Evolutionary conservation across 2,329 filamentous ascomycete genomes (phyloP), one percentile per base, ranked within the genome.

Genomic region (Alternaria alternata): DNA sequence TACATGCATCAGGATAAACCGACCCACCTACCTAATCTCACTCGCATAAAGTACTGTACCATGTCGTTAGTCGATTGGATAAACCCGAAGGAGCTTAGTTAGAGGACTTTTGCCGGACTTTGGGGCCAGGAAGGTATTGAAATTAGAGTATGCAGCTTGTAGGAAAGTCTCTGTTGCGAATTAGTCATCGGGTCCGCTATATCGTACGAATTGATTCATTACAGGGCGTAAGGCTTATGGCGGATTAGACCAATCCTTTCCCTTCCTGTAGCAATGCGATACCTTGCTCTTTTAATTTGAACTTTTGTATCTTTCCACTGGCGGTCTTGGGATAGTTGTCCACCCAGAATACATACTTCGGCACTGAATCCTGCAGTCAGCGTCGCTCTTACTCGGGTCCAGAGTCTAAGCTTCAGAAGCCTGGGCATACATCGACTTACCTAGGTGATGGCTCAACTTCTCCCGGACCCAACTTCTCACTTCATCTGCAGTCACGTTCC

Each of bases 301-400:
- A 97, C 81, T 98, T 97, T 81, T 97, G 93, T 57, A 98, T 94
- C 86, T 99, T 99, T 24, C 94, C 94, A 76, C 93, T 97, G 6
- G 93, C 91, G 36, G 95, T 99, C 85, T 97, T 97, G 20, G 94
- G 94, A 75, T 92, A 96, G n/a, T 88, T 87, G 1, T 89, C 85
- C 0, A 91, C 84, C 86, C 91, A 97, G 75, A 97, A 97, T n/a
- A 98, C 86, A 75, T 94, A 88, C 79, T 91, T 95, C 0, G 94
- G 94, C 53, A 92, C 52, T 56, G n/a, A 16, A 36, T 26, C 18
- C 16, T n/a, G 7, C 41, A 12, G 12, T 56, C 38, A 58, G 47
- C 43, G 18, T 46, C n/a, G 18, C n/a, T 36, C 7, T 32, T n/a
- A 38, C 20, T 20, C 14, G 20, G 8, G 20, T 20, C 20, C 14